Conservation (phyloP, 2,329 filamentous ascomycete species). For the Aspergillus japonicus region DNA sequence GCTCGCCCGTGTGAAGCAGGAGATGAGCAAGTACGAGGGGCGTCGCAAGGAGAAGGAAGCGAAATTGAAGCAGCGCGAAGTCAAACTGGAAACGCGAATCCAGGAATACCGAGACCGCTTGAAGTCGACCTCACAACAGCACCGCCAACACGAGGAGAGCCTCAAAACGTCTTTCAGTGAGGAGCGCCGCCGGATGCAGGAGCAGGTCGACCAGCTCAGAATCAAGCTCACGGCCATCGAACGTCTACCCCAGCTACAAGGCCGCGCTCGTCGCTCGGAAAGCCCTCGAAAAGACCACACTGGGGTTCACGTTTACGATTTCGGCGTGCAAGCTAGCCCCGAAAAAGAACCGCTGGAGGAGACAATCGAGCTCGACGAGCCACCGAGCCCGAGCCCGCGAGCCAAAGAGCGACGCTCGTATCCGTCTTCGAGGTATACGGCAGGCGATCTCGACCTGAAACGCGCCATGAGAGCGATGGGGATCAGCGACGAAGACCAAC, state of each 20-base stretch:
- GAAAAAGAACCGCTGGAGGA: conserved; percentile 24
- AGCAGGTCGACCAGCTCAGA: conserved; percentile 39
- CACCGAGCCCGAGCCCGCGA: conserved; percentile 36
- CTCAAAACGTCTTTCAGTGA: conserved; percentile 35
- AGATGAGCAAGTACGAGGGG: conserved; percentile 44
- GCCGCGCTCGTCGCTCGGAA: conserved; percentile 23
- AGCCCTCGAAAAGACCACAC: conserved; percentile 31
- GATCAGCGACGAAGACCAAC: conserved; percentile 30
- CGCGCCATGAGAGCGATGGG: conserved; percentile 23
- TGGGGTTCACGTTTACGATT: conserved; percentile 30
- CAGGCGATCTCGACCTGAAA: conserved; percentile 24
- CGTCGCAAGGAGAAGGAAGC: conserved; percentile 45
- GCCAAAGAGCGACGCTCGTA: conserved; percentile 30
- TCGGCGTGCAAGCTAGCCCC: conserved; percentile 20
- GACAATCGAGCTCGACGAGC: conserved; percentile 32
- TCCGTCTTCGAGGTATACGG: conserved; percentile 7
- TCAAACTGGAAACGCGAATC: conserved; percentile 39
- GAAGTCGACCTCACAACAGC: conserved; percentile 34
- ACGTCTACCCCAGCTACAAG: conserved; percentile 22
- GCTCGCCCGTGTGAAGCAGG: conserved; percentile 42
- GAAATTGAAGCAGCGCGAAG: conserved; percentile 41
- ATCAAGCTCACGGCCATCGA: conserved; percentile 31
- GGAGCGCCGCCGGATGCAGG: conserved; percentile 40
- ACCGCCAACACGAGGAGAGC: conserved; percentile 37
- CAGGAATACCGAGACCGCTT: conserved; percentile 44